Evolutionary conservation across 768 basidiomycete species (phyloP).

Genomic region (Suillus fuscotomentosus): DNA sequence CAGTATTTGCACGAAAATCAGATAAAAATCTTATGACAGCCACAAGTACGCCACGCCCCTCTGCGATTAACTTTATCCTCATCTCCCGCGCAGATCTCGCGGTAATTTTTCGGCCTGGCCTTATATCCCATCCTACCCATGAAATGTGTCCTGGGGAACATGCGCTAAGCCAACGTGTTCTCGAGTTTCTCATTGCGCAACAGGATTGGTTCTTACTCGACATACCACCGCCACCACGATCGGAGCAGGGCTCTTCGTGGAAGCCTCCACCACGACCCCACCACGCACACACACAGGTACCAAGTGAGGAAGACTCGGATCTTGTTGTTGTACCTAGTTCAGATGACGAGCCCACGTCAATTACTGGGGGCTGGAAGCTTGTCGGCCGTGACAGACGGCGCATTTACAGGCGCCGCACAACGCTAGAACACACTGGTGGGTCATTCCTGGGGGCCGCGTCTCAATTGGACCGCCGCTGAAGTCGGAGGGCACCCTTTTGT

Average conservation of each 20-base stretch:
- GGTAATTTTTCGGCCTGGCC: slow-evolving; percentile 94
- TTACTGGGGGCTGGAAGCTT: slow-evolving; percentile 54
- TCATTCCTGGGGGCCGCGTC: slow-evolving; percentile 31
- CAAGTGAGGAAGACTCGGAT: slow-evolving; percentile 45
- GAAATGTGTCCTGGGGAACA: slow-evolving; percentile 87
- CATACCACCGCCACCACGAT: slow-evolving; percentile 65
- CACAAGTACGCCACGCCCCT: slow-evolving; percentile 58
- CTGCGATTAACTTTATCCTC: slow-evolving; percentile 5
- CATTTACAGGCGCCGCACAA: slow-evolving; percentile 57
- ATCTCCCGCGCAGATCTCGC: slow-evolving; percentile 68
- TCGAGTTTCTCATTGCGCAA: slow-evolving; percentile 95
- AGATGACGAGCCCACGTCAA: slow-evolving; percentile 46
- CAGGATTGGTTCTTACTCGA: slow-evolving; percentile 96
- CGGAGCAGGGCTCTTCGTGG: slow-evolving; percentile 30
- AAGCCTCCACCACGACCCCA: slow-evolving; percentile 17
- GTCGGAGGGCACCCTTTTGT: slow-evolving; percentile 4
- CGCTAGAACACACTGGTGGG: slow-evolving; percentile 42
- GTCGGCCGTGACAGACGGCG: slow-evolving; percentile 40
- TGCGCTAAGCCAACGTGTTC: slow-evolving; percentile 81
- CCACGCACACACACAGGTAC: slow-evolving; percentile 7
- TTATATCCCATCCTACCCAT: slow-evolving; percentile 87
- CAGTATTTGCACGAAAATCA: slow-evolving; percentile 89
- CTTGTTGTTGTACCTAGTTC: slow-evolving; percentile 41
- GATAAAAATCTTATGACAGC: slow-evolving; percentile 97
- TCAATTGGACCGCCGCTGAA: slow-evolving; percentile 29